These are phyloP conservation scores for Fusarium liriodendri DNA, from an alignment of 2,329 filamentous ascomycete species.

Conservation along the genomic window DNA sequence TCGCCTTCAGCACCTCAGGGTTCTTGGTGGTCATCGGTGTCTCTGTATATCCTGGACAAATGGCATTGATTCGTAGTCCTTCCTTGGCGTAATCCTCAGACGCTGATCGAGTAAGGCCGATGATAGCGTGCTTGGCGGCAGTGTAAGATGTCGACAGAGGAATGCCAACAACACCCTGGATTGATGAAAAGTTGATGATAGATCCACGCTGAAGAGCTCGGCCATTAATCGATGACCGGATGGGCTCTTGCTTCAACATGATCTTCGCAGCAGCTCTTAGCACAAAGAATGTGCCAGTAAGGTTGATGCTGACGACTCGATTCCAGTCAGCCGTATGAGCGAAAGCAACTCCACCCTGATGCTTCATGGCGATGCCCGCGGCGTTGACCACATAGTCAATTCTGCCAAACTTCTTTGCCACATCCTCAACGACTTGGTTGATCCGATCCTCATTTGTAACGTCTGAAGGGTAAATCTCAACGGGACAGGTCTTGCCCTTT, in stretches of 20 bases:
- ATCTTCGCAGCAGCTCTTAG: conserved; percentile 52
- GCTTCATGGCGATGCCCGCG: conserved; percentile 53
- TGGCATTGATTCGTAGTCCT: conserved; percentile 53
- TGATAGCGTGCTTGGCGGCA: conserved; percentile 31
- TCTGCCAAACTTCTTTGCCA: conserved; percentile 47
- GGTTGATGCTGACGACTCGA: conserved; percentile 54
- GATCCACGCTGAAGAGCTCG: conserved; percentile 28
- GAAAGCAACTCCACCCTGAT: conserved; percentile 51
- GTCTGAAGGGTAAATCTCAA: conserved; percentile 32
- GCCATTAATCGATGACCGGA: conserved; percentile 49
- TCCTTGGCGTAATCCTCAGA: conserved; percentile 55
- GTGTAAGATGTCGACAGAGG: conserved; percentile 33
- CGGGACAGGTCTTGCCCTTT: not conserved
- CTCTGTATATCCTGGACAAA: conserved; percentile 47
- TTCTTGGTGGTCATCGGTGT: conserved; percentile 46
- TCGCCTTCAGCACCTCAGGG: conserved; percentile 43
- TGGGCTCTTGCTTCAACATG: conserved; percentile 57
- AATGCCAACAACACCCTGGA: conserved; percentile 31
- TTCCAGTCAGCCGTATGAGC: conserved; percentile 53
- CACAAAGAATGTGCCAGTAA: conserved; percentile 56
- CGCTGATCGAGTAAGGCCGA: conserved; percentile 45
- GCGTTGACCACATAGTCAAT: conserved; percentile 56
- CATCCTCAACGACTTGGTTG: conserved; percentile 39
- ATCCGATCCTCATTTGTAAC: conserved; percentile 45
- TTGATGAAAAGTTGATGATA: conserved; percentile 34